Evolutionary conservation across 208 protist genomes (phyloP).

Genomic region (Novymonas esmeraldas): DNA sequence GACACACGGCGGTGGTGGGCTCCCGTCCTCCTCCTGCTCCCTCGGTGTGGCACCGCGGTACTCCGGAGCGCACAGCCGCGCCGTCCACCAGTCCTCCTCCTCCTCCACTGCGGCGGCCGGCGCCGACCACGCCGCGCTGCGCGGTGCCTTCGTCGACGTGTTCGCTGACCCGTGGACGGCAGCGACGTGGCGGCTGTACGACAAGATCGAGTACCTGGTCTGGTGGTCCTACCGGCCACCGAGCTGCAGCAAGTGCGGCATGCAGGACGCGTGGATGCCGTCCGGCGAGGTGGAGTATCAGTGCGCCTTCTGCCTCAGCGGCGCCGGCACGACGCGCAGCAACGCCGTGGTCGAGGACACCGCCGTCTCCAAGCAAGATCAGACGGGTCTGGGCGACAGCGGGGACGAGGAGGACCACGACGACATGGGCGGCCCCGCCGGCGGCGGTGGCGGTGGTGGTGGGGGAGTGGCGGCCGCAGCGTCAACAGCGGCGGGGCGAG

Average conservation of each 20-base stretch:
- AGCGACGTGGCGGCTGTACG: constrained; percentile 58
- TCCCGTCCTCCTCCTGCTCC: not conserved
- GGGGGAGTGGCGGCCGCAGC: too few relatives aligned
- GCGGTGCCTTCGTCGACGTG: constrained; percentile 65
- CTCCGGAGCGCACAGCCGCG: too few relatives aligned
- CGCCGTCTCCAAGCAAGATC: constrained; percentile 17
- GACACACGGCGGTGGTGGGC: too few relatives aligned
- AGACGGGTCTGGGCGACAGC: constrained; percentile 31
- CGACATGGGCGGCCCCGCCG: constrained; percentile 5
- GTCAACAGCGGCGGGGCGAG: too few relatives aligned
- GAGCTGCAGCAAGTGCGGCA: constrained; percentile 63
- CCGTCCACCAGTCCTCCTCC: too few relatives aligned
- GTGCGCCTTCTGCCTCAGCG: constrained; percentile 64
- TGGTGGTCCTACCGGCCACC: constrained; percentile 80
- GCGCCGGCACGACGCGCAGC: constrained; percentile 53
- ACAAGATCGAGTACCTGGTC: constrained; percentile 85
- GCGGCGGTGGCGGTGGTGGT: constrained; percentile 6
- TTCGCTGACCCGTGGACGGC: constrained; percentile 58
- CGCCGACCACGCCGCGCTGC: constrained; percentile 47
- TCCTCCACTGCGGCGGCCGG: not conserved
- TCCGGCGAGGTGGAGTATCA: constrained; percentile 64
- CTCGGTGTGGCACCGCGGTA: not conserved
- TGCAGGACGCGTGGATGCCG: constrained; percentile 74
- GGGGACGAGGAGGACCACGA: constrained; percentile 28
- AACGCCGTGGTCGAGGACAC: constrained; percentile 71